Base-by-base conservation (phyloP, 176 grass and related monocot genomes). In the Phoenix dactylifera region DNA sequence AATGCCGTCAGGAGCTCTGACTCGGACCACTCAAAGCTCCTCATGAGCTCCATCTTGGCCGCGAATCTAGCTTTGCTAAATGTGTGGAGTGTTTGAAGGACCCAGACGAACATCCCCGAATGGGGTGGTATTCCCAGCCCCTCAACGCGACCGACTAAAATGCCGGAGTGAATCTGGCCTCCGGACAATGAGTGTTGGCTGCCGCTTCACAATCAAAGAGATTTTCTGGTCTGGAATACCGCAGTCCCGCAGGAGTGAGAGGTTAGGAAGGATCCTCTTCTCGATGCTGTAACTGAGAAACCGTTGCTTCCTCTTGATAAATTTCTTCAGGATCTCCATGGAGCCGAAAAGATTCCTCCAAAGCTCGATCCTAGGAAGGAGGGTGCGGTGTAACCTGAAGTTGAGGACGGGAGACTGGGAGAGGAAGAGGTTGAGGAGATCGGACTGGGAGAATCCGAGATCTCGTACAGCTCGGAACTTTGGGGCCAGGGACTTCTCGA, bases 361-460 rank as follows among this genome's bases (percentile, higher is more conserved):
- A 58, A 86, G 82, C 32, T 77, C 58, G 49, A 90, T 80, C 75
- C 76, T 90, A 16, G 52, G 22, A 1, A 72, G 50, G 51, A 80
- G 32, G 32, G 32, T 39, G 39, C 58, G 57, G 58, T 52, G 16
- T 54, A 23, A 6, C 64, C 78, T 48, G 56, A 82, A 74, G 49
- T 4, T 5, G 15, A 0, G 1, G 32, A 35, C 7, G 1, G 32
- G 1, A 6, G 75, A 39, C 18, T 22, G 16, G 19, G 10, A 18
- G 7, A 3, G 4, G 19, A 64, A 6, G 7, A 89, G 53, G 9
- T 15, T 16, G 25, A 18, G 6, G 32, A 80, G 57, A 52, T 89
- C 61, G 54, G 22, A 22, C 3, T 16, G 17, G 10, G 77, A 77
- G 69, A 84, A 69, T 17, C 85, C 85, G 22, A 80, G 25, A 17